Evolutionary conservation across 768 basidiomycete genomes (phyloP), one percentile per base, ranked within the genome.

Genomic region (Suillus tomentosus): DNA sequence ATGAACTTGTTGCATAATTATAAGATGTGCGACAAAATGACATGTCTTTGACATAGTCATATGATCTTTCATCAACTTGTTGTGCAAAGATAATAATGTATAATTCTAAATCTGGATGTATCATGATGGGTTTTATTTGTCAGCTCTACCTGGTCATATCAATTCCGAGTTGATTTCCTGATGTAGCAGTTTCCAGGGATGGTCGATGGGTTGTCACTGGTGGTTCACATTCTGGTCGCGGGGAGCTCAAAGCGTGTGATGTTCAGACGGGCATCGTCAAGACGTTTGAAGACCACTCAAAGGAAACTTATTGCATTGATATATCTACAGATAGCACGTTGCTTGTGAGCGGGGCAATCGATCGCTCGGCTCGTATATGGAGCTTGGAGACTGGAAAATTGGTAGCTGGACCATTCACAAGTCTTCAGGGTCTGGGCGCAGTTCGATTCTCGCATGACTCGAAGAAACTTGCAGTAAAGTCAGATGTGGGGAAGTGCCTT

Each of bases 161-260:
- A 31, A 31, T 31, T 31, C 27, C 27, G 3, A 1, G 27, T 31
- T 31, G 27, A 31, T 31, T 31, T 31, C 3, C 3, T 31, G 27
- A 31, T 31, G 27, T 24, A n/a, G 55, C 37, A 24, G 37, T 39
- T 24, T 39, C 55, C 10, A 39, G 22, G 22, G 37, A 57, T 57
- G 37, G 55, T 10, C 22, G 37, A 24, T 57, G 55, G 37, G 14
- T 56, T 39, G 37, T 24, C 15, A 17, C 36, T 56, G 55, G 37
- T 39, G 55, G 36, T 56, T 37, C 13, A 24, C 36, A 56, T 56
- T 56, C 55, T 22, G 36, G n/a, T 56, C 55, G 37, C 8, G 55
- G 55, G n/a, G 55, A 56, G 22, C 55, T 56, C 22, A 39, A 39
- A 17, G 55, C 37, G 14, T 56, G 22, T 5, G 37, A 56, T 36